A percentile compares a stretch with the other conserved stretches of the same genome.
Evolutionary conservation across 2,329 filamentous ascomycete species (phyloP).

Genomic region (Colletotrichum noveboracense): DNA sequence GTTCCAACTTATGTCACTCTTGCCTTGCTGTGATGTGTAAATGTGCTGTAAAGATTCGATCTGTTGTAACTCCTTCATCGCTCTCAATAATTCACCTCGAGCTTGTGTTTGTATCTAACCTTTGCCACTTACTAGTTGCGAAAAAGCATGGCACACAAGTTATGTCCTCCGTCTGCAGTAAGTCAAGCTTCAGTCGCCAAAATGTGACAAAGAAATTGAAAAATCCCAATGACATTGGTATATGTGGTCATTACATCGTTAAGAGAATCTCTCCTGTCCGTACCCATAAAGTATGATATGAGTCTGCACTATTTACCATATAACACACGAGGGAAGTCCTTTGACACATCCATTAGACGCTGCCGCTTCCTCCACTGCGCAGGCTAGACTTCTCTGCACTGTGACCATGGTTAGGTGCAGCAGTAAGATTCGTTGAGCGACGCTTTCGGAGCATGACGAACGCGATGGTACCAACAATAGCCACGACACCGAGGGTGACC

Average conservation of each 20-base stretch:
- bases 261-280: background rate
- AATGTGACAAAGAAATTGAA: background rate
- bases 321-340: background rate
- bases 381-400: background rate
- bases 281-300: background rate
- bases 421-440: background rate
- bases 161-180: rapidly evolving
- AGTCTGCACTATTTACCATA: rapidly evolving
- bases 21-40: too few relatives aligned
- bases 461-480: constrained; percentile 6
- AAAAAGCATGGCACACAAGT: background rate
- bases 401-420: background rate
- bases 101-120: rapidly evolving
- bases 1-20: background rate
- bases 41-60: background rate
- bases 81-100: background rate
- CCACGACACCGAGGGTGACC: constrained; percentile 34
- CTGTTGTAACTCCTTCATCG: rapidly evolving
- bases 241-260: background rate
- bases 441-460: constrained; percentile 1
- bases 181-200: background rate
- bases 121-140: rapidly evolving
- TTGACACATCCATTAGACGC: background rate
- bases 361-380: background rate
- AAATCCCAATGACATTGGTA: background rate